Base-by-base conservation (phyloP, 2,329 filamentous ascomycete genomes). In the Trichoderma koningiopsis region DNA sequence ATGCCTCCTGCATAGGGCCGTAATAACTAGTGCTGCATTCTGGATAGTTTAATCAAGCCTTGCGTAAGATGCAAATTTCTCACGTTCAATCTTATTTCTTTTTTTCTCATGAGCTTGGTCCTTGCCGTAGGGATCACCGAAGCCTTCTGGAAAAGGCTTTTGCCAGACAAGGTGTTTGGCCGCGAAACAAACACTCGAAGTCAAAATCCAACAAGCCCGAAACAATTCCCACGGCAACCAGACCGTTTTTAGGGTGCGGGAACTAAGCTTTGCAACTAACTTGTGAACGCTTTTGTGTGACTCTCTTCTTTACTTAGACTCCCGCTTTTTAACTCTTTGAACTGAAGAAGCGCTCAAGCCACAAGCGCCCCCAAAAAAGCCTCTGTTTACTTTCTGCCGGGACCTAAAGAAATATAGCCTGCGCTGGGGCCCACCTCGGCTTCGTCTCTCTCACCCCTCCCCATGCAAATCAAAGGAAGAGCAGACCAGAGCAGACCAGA, bases 351-450 rank as follows among this genome's bases (percentile, higher is more conserved):
- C 47, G 47, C 47, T 49, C 59, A 62, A 62, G 59, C 59, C 59
- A 62, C 59, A 43, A 29, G n/a, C 59, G 40, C 19, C 19, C 8
- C 49, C 47, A 13, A 49, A 37, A 43, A 33, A 37, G 22, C 27
- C n/a, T 14, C 29, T 68, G 57, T 55, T 61, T 53, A 61, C 65
- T 68, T 31, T 59, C 24, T 53, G 47, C 43, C 65, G 65, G 65
- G 65, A 68, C 65, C 65, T 68, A 68, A 60, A 49, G 35, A 52
- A 68, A 33, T 43, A 60, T 61, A 68, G 65, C 65, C 65, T 61
- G 52, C 56, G 40, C 40, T n/a, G 65, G 43, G 47, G 47, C 56
- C 65, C 65, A 68, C 65, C 61, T 52, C 29, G 33, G 64, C 27
- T 16, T 27, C 31, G 13, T 33, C 24, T 52, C 57, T 24, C 57